Conservation (phyloP, 441 rosid genomes). For the Populus hybrid region DNA sequence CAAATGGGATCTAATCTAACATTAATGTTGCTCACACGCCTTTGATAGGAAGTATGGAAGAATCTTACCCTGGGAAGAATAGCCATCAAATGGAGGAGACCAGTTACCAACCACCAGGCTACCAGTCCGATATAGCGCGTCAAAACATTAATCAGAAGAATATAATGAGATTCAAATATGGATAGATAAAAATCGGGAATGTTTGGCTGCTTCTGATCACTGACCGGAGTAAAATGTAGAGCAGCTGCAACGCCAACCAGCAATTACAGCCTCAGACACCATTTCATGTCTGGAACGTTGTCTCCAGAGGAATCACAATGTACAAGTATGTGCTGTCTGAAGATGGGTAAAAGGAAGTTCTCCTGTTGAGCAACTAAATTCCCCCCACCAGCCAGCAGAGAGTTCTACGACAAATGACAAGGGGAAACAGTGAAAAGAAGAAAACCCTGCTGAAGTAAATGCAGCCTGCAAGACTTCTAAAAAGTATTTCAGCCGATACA, state of each 20-base stretch:
- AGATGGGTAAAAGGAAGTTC: too few relatives aligned
- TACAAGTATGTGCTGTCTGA: too few relatives aligned
- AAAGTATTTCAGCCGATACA: too few relatives aligned
- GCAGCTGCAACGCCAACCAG: background rate
- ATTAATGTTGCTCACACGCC: slow-evolving; percentile 14
- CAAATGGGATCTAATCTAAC: slow-evolving; percentile 5
- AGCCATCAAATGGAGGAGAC: slow-evolving; percentile 10
- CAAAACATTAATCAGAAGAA: background rate
- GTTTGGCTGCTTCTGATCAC: background rate
- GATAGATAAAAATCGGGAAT: slow-evolving; percentile 19
- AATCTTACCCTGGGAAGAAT: slow-evolving; percentile 16
- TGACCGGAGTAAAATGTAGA: slow-evolving; percentile 1
- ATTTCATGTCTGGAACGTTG: too few relatives aligned
- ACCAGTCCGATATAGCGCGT: background rate
- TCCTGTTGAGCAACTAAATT: too few relatives aligned
- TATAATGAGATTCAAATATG: background rate
- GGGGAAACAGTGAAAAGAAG: too few relatives aligned
- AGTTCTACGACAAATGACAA: too few relatives aligned
- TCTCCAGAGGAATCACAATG: too few relatives aligned
- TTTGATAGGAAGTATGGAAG: background rate
- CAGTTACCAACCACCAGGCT: slow-evolving; percentile 5
- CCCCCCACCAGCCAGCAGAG: too few relatives aligned
- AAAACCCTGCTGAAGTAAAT: too few relatives aligned
- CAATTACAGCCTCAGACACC: too few relatives aligned
- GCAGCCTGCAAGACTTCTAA: too few relatives aligned